Base-by-base conservation (phyloP, 352 stramenopile genomes). In the Phytophthora lateralis region DNA sequence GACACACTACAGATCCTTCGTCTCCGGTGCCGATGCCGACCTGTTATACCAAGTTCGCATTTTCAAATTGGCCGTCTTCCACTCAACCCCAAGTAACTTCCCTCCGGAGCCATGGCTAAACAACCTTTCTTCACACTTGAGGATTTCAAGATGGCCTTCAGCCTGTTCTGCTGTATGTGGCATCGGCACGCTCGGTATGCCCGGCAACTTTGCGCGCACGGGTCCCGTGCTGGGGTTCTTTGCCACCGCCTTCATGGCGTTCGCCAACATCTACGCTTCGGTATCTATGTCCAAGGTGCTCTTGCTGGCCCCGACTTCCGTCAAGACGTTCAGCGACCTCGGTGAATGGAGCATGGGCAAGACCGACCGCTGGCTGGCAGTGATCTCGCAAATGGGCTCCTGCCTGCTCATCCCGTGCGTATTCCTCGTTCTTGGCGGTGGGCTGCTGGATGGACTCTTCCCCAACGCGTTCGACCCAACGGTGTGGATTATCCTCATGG, bases 101-200 rank as follows among this genome's bases (percentile, higher is more conserved):
- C 6, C 30, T 29, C 2, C 30, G 63, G 2, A 76, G 47, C 18
- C 27, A 62, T 65, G 49, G 32, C 27, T 26, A 53, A 55, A 15
- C 55, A 65, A 39, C 43, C 60, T 0, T 73, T 79, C 52, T 66
- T 76, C 58, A 84, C 75, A 14, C 11, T 59, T 1, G 76, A 86
- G 24, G 75, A 84, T 39, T 51, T 59, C 62, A 86, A 86, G 41
- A 65, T 53, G 20, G 66, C 65, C 1, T 80, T 80, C 51, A 73
- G 51, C 41, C 42, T 82, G 44, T 82, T 82, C 55, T 88, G 78
- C 58, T 76, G 73, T 17, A 74, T 85, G 42, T 88, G 78, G 78
- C 30, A 80, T 87, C 37, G 79, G 79, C 3, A 85, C 79, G 17
- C 73, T 89, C 18, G 75, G 79, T 24, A 83, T 89, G 71, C 77